phyloP scores from a whole-genome alignment of 495 filamentous ascomycete species.

The Chaetomium cochliodes region DNA sequence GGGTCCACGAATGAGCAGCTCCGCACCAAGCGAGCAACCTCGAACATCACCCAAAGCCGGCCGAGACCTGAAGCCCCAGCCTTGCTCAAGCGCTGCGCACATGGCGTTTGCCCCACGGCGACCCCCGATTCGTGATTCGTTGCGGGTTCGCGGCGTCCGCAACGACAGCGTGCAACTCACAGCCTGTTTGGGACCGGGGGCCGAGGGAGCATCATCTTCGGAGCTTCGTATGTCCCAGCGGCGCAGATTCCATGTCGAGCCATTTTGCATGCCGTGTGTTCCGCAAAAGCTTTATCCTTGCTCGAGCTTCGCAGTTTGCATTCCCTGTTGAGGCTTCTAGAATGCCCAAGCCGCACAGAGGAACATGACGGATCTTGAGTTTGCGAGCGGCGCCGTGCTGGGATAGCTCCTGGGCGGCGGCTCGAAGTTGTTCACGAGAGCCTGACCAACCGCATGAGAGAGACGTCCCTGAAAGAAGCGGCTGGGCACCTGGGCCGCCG shows the following conservation, averaged over 20 bases:
- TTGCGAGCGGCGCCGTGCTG: background rate
- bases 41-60: background rate
- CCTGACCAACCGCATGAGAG: background rate
- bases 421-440: too few relatives aligned
- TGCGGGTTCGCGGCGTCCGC: background rate
- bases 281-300: slow-evolving; percentile 4
- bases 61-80: background rate
- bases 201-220: background rate
- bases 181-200: background rate
- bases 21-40: background rate
- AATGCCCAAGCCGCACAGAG: background rate
- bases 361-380: background rate
- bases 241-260: background rate
- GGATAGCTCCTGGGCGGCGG: background rate
- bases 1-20: background rate
- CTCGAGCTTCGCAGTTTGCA: background rate
- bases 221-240: background rate
- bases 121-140: background rate
- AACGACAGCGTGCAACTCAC: background rate
- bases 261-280: background rate
- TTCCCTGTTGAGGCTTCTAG: too few relatives aligned
- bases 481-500: background rate
- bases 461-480: background rate
- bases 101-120: slow-evolving; percentile 3
- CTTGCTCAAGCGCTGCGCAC: background rate